Conservation (phyloP, 371 early-diverging fungal species). For the Mortierella polycephala region DNA sequence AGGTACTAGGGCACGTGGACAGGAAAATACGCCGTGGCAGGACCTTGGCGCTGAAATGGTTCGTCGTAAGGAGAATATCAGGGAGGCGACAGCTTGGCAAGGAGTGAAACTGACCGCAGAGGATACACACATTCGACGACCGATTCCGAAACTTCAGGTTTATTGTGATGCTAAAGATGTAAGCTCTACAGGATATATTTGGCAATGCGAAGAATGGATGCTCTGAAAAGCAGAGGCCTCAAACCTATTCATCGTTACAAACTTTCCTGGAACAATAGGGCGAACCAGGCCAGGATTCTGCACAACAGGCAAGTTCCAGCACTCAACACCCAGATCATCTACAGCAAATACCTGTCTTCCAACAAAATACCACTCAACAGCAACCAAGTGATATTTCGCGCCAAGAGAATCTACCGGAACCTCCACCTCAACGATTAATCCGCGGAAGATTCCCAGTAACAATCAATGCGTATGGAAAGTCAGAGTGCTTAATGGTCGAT, state of each 20-base stretch:
- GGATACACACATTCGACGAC: constrained; percentile 34
- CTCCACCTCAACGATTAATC: not conserved
- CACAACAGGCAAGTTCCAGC: no score
- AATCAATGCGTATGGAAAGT: constrained; percentile 1
- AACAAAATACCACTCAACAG: no score
- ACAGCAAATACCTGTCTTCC: no score
- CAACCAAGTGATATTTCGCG: no score
- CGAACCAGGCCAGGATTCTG: not conserved
- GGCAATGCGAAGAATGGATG: not conserved
- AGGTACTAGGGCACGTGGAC: constrained; percentile 16
- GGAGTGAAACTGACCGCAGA: constrained; percentile 60
- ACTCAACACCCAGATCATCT: no score
- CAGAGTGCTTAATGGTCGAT: constrained; percentile 30
- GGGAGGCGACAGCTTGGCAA: constrained; percentile 59
- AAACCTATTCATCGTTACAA: not conserved
- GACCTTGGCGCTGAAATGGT: constrained; percentile 49
- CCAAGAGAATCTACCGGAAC: not conserved
- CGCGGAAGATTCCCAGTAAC: constrained; percentile 9
- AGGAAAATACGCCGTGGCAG: constrained; percentile 32
- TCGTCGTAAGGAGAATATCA: constrained; percentile 63
- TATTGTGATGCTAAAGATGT: constrained; percentile 57
- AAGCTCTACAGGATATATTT: not conserved
- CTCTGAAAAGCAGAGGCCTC: no score
- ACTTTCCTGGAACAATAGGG: not conserved
- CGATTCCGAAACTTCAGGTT: constrained; percentile 54